Evolutionary conservation across 2,329 filamentous ascomycete genomes (phyloP), one percentile per base, ranked within the genome.

Genomic region (Curvularia hawaiiensis): DNA sequence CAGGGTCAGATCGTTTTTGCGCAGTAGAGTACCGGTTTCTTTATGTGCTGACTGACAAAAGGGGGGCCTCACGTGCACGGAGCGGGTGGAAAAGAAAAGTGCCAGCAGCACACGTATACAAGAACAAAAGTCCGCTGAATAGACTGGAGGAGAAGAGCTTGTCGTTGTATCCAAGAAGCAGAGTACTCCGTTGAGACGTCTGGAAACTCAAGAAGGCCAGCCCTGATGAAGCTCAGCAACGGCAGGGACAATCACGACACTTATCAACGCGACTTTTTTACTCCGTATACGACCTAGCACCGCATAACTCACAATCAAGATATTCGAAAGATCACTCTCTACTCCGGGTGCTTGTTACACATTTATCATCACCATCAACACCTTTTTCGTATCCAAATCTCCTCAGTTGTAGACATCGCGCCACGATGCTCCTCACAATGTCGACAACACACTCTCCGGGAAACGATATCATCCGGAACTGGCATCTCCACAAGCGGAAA

Each of bases 401-500:
- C 40, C 14, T 45, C 30, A 39, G 11, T 28, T 41, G 20, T 45
- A 35, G 18, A 14, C 28, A 28, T 22, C 20, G 16, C 33, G 22
- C 22, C 47, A 33, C 26, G 49, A 59, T 59, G 57, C 53, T 59
- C 24, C 45, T 56, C 35, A 59, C 57, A 53, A 52, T 59, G 26
- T 52, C 53, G 14, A 59, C 53, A n/a, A 56, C 53, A 30, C 30
- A 49, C 12, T 48, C 56, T 18, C 45, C 24, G 31, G 26, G 12
- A 2, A 31, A 44, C 14, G 33, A 39, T 24, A 18, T 57, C 7
- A 45, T 52, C 12, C 43, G 45, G 22, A 11, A 53, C 18, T 60
- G 58, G 58, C 54, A 58, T 26, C n/a, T 46, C 9, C 40, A 14
- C 26, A 53, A 59, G 44, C 55, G 58, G 5, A 33, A 54, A 35